Conservation (phyloP, 306 rosid genomes). For the Adenanthera pavonina region DNA sequence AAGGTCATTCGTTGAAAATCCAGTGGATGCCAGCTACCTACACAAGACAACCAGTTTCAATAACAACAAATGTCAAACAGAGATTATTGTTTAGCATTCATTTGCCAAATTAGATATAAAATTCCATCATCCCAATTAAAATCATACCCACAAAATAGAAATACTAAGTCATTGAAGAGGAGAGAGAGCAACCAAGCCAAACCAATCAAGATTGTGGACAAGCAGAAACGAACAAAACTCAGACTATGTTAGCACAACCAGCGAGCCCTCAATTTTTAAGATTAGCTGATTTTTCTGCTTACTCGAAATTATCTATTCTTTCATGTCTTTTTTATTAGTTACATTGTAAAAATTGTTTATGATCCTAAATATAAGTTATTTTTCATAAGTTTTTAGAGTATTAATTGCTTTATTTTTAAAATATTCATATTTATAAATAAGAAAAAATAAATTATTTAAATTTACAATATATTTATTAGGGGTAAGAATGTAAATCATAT, state of each 20-base stretch:
- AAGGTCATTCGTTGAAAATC: constrained; percentile 43
- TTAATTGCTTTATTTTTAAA: too few species aligned
- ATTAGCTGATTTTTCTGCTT: constrained; percentile 46
- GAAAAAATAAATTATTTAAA: too few species aligned
- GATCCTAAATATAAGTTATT: too few species aligned
- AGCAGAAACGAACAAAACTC: constrained; percentile 45
- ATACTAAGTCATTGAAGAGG: constrained; percentile 24
- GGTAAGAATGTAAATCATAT: too few species aligned
- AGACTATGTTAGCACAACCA: constrained; percentile 36
- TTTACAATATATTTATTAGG: too few species aligned
- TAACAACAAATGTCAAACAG: constrained; percentile 23
- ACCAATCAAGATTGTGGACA: constrained; percentile 22
- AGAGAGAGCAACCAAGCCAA: background rate
- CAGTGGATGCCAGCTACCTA: constrained; percentile 55
- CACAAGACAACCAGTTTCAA: constrained; percentile 38
- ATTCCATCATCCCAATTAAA: constrained; percentile 20
- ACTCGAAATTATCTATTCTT: constrained; percentile 31
- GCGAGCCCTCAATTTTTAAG: constrained; percentile 39
- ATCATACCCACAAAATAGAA: constrained; percentile 32
- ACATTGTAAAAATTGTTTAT: too few species aligned
- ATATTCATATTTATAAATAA: too few species aligned
- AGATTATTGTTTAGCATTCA: constrained; percentile 33
- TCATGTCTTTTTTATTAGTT: too few species aligned
- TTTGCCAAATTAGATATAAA: constrained; percentile 35
- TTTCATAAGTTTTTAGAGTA: too few species aligned